A percentile compares a stretch with the other conserved stretches of the same genome.
phyloP scores from a whole-genome alignment of 2,329 filamentous ascomycete genomes.

The Nemania diffusa region DNA sequence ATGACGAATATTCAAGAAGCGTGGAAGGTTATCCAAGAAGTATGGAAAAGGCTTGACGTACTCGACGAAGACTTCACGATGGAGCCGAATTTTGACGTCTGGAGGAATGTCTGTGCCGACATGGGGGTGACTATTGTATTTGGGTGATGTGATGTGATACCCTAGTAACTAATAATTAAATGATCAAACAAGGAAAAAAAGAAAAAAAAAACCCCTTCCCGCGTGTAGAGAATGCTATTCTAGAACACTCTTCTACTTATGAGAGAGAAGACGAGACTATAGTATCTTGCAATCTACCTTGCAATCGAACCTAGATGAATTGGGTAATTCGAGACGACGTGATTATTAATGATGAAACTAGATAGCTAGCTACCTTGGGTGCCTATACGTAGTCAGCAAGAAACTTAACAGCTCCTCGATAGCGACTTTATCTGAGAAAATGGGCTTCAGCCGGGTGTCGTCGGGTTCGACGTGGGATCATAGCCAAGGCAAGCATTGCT shows the following conservation, averaged over 20 bases:
- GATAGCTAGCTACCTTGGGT: background rate
- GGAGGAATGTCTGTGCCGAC: slow-evolving; percentile 67
- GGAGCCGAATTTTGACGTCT: slow-evolving; percentile 55
- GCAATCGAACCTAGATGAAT: background rate
- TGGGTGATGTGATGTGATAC: slow-evolving; percentile 56
- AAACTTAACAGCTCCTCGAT: background rate
- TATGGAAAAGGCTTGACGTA: slow-evolving; percentile 65
- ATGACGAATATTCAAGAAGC: slow-evolving; percentile 73
- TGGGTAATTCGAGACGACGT: background rate
- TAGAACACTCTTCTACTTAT: no score
- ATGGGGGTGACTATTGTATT: slow-evolving; percentile 70
- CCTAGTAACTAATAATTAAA: background rate
- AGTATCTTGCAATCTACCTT: no score
- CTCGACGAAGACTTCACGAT: slow-evolving; percentile 41
- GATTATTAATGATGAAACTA: no score
- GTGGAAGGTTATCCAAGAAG: slow-evolving; percentile 69
- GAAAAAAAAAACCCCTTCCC: no score
- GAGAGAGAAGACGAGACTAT: no score
- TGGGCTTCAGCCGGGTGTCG: background rate
- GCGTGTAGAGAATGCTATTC: no score
- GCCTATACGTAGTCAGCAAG: background rate
- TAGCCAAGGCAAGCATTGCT: background rate
- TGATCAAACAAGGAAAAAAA: background rate
- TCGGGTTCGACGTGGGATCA: background rate
- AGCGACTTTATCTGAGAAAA: background rate